Conservation (phyloP, 495 filamentous ascomycete genomes). For the Podospora australis region DNA sequence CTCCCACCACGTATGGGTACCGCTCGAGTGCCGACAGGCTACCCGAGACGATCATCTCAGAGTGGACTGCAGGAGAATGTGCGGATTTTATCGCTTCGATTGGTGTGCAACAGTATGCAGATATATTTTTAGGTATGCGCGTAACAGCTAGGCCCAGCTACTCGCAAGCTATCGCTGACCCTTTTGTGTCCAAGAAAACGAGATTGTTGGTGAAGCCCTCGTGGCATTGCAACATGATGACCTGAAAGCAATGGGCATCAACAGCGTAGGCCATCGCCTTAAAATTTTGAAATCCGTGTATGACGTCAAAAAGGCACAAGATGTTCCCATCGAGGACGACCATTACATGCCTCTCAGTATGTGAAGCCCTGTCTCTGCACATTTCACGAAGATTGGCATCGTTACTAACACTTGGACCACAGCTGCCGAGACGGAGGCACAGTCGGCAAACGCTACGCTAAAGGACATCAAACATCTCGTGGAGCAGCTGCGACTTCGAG, state of each 20-base stretch:
- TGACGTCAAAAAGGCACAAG: constrained; percentile 87
- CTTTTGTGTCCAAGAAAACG: constrained; percentile 67
- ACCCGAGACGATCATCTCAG: constrained; percentile 71
- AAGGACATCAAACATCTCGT: constrained; percentile 87
- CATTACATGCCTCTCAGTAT: constrained; percentile 91
- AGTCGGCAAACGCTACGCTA: constrained; percentile 78
- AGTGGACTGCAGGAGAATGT: constrained; percentile 87
- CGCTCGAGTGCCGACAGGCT: constrained; percentile 59
- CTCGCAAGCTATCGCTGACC: constrained; percentile 23
- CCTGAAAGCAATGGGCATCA: constrained; percentile 87
- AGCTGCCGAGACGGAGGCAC: constrained; percentile 85
- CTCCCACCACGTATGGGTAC: constrained; percentile 76
- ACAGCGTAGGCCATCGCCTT: constrained; percentile 86
- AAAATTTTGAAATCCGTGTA: constrained; percentile 94
- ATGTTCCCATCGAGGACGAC: constrained; percentile 82
- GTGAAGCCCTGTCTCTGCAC: constrained; percentile 31
- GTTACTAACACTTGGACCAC: constrained; percentile 19
- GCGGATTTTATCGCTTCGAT: constrained; percentile 75
- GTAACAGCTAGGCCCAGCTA: constrained; percentile 6
- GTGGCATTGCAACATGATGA: constrained; percentile 87
- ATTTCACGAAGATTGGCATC: background rate
- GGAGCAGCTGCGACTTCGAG: constrained; percentile 75
- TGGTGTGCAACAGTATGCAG: constrained; percentile 76
- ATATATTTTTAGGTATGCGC: constrained; percentile 61
- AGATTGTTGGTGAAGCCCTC: constrained; percentile 86